phyloP scores from a whole-genome alignment of 106 monocot species.

The Allium sativum region DNA sequence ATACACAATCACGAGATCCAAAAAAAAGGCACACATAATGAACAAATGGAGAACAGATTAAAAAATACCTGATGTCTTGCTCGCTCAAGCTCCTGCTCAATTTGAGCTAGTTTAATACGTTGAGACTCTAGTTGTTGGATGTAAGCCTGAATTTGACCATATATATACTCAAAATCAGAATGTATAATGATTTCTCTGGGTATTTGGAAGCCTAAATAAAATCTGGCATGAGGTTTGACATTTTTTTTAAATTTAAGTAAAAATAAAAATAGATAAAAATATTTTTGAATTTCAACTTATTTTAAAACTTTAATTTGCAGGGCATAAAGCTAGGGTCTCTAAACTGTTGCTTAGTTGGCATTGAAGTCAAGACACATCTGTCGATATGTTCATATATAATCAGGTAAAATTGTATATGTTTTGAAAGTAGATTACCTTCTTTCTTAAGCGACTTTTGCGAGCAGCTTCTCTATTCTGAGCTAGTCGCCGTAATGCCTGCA shows the following conservation, averaged over 20 bases:
- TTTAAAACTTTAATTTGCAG: too few species aligned
- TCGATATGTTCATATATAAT: too few species aligned
- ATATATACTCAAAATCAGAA: neutral
- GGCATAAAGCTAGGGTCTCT: too few species aligned
- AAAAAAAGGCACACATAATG: neutral
- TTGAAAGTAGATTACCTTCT: slow-evolving; percentile 32
- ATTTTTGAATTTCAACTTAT: too few species aligned
- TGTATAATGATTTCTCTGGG: too few species aligned
- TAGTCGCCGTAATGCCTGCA: slow-evolving; percentile 17
- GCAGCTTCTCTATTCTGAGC: slow-evolving; percentile 70
- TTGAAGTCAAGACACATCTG: too few species aligned
- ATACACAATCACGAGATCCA: neutral
- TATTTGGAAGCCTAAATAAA: too few species aligned
- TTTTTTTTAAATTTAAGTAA: too few species aligned
- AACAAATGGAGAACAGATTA: neutral
- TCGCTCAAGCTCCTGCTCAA: slow-evolving; percentile 43
- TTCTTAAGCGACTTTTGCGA: slow-evolving; percentile 53
- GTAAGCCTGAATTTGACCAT: slow-evolving; percentile 28
- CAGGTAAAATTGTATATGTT: neutral
- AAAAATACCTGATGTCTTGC: slow-evolving; percentile 36
- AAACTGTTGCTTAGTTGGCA: too few species aligned
- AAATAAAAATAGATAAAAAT: too few species aligned
- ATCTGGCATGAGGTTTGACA: too few species aligned
- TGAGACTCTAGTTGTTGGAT: slow-evolving; percentile 66
- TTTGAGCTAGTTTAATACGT: slow-evolving; percentile 38